Conservation (phyloP, 163 green algal genomes). For the Prototheca wickerhamii region DNA sequence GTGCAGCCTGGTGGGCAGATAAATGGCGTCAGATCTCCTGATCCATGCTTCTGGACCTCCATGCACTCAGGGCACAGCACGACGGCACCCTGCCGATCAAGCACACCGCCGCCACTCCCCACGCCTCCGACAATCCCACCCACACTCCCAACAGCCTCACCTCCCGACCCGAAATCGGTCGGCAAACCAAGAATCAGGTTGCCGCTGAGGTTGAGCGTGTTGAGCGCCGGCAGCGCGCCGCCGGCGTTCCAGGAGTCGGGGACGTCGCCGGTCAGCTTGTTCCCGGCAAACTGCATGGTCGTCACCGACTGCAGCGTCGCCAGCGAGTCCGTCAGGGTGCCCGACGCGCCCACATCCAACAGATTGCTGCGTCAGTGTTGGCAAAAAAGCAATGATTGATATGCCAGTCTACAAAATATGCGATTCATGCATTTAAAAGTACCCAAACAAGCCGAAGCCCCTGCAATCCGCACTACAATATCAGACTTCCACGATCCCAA, state of each 20-base stretch:
- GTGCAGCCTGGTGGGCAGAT: too few species aligned
- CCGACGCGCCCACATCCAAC: slow-evolving; percentile 1
- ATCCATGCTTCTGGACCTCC: too few species aligned
- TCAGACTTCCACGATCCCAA: too few species aligned
- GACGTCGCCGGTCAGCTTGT: slow-evolving; percentile 17
- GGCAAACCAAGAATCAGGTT: slow-evolving; percentile 14
- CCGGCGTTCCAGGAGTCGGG: slow-evolving; percentile 6
- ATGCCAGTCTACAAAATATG: too few species aligned
- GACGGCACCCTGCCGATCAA: too few species aligned
- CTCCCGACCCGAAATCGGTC: slow-evolving; percentile 1
- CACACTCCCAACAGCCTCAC: neutral
- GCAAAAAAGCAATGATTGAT: neutral
- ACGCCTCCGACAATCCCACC: neutral
- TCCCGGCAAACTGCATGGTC: slow-evolving; percentile 12
- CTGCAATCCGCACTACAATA: too few species aligned
- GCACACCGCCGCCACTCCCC: too few species aligned
- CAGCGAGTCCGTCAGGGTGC: slow-evolving; percentile 11
- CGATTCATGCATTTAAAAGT: too few species aligned
- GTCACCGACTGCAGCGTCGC: neutral
- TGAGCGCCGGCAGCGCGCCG: slow-evolving; percentile 4
- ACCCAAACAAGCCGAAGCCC: too few species aligned
- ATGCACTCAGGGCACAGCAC: too few species aligned
- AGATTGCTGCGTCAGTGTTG: neutral
- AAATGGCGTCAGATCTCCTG: too few species aligned
- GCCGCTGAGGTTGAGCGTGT: slow-evolving; percentile 5